These are phyloP conservation scores for Crithidia brevicula DNA, from an alignment of 208 protist species.

Conservation along the genomic window DNA sequence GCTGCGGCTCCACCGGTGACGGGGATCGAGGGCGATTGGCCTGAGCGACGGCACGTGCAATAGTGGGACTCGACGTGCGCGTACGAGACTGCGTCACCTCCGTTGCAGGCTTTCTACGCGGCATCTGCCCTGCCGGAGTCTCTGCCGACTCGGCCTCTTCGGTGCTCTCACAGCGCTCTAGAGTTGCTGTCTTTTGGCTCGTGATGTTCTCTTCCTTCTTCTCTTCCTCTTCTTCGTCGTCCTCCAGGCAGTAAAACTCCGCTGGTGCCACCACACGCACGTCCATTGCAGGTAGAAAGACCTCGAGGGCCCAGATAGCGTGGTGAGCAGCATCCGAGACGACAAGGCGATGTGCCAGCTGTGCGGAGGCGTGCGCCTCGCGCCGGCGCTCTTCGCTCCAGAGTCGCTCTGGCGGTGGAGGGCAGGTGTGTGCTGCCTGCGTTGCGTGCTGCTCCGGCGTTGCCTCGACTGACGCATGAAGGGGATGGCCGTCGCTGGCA, in stretches of 20 bases:
- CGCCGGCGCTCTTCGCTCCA: slow-evolving; percentile 35
- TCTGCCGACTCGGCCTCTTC: no score
- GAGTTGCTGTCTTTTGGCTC: neutral
- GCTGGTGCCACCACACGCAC: slow-evolving; percentile 30
- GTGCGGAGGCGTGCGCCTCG: slow-evolving; percentile 8
- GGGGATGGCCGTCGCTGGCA: no score
- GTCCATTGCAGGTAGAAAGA: slow-evolving; percentile 28
- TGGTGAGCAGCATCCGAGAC: slow-evolving; percentile 50
- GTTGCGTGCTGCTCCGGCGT: neutral
- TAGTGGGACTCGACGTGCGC: neutral
- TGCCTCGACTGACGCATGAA: no score
- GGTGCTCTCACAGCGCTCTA: no score
- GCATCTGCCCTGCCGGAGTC: neutral
- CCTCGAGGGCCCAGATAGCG: slow-evolving; percentile 70
- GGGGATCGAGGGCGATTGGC: neutral
- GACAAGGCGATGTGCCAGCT: slow-evolving; percentile 54
- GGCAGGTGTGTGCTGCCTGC: no score
- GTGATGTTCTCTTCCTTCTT: neutral
- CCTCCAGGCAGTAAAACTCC: slow-evolving; percentile 22
- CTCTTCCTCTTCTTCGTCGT: neutral
- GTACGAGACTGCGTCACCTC: slow-evolving; percentile 1
- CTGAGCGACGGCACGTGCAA: neutral
- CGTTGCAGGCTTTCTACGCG: slow-evolving; percentile 16
- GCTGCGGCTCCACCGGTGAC: neutral
- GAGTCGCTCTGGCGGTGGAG: slow-evolving; percentile 9